Conservation (phyloP, 164 flowering plant species). For the Nymphaea colorata region DNA sequence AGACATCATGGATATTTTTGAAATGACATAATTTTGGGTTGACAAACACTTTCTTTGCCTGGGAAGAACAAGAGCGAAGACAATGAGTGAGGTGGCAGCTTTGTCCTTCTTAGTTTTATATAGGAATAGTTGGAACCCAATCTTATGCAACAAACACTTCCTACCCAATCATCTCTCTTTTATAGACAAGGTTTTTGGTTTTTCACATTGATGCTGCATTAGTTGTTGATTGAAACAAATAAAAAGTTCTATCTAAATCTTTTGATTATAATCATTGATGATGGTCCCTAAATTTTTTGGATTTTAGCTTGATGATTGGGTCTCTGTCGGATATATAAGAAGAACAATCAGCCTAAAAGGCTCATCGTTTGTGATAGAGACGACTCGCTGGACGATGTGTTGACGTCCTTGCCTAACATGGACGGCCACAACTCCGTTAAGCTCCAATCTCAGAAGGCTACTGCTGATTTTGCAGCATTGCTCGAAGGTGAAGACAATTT, state of each 20-base stretch:
- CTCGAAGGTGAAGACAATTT: conserved; percentile 25
- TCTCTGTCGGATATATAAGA: conserved; percentile 88
- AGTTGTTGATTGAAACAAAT: neutral
- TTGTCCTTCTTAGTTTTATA: too few species aligned
- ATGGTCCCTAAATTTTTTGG: neutral
- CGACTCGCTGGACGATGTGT: conserved; percentile 48
- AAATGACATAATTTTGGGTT: too few species aligned
- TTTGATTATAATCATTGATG: neutral
- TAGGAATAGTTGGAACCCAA: too few species aligned
- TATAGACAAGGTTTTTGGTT: too few species aligned
- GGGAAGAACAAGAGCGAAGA: too few species aligned
- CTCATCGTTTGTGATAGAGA: conserved; percentile 44
- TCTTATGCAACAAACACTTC: conserved; percentile 11
- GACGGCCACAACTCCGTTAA: conserved; percentile 1
- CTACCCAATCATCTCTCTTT: conserved; percentile 49
- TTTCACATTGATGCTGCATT: too few species aligned
- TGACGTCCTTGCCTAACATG: conserved; percentile 18
- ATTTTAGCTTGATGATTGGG: conserved; percentile 88
- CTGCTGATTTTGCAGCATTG: conserved; percentile 7
- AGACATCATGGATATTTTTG: too few species aligned
- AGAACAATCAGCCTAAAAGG: conserved; percentile 41
- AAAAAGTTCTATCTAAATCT: neutral
- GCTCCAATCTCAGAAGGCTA: conserved; percentile 6
- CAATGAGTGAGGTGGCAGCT: too few species aligned
- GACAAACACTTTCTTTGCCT: too few species aligned